Evolutionary conservation across 2,329 filamentous ascomycete genomes (phyloP), one percentile per base, ranked within the genome.

Genomic region (Helicocarpus griseus): DNA sequence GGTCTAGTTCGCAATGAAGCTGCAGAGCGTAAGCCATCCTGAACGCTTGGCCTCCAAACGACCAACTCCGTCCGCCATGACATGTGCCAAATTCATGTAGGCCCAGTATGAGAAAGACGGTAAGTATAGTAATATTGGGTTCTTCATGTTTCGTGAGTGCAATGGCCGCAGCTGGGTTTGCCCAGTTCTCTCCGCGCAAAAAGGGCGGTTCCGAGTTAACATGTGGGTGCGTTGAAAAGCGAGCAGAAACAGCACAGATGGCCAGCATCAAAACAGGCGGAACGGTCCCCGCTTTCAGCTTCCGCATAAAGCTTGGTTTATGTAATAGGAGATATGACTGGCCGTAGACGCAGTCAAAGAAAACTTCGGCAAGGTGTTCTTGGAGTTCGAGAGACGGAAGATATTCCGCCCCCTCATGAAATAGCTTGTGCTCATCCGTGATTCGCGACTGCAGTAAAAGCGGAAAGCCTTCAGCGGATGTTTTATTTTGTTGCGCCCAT

Each of bases 1-100:
- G 82, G 56, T 95, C 89, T 26, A 95, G 77, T 65, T 97, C 93
- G 63, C 85, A 87, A 71, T 98, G 93, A 26, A 98, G 73, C 65
- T 97, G 91, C 43, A 98, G 74, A 13, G 93, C 93, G 68, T 95
- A 96, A 7, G 91, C 93, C 93, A 97, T 97, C 36, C 93, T 81
- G 62, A 95, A 89, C 13, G 91, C 93, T 75, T 95, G 90, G 1
- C 93, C 93, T 17, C 90, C 90, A 56, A 97, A 81, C 54, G 94
- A 88, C 93, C 93, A 98, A 65, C 90, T 96, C 58, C 91, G 81
- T 13, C 90, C 91, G 52, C 93, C 93, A 65, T 97, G 91, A 64
- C 93, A 97, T 11, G 91, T 97, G 51, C 93, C 93, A 61, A 97
- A 97, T 63, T 96, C 91, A 65, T 98, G 91, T 35, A 98, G 75